Percentiles rank a stretch among this genome's conserved stretches.
phyloP scores from a whole-genome alignment of 1,139 yeast genomes.

The Kodamaea fungicola region DNA sequence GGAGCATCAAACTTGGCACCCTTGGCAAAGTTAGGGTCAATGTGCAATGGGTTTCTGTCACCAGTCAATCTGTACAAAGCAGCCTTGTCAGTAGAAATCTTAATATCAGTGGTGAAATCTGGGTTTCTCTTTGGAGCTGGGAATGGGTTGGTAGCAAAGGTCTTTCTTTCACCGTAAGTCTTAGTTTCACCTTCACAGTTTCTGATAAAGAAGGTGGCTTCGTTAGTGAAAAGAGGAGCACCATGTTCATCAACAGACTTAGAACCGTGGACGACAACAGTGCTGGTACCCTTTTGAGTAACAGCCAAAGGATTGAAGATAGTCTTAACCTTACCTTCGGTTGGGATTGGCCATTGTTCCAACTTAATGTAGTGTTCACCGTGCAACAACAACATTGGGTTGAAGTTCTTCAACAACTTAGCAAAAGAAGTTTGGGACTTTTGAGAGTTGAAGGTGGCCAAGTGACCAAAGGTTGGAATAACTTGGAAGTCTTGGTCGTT shows the following conservation, averaged over 20 bases:
- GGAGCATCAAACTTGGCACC: slow-evolving; percentile 87
- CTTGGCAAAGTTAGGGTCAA: slow-evolving; percentile 87
- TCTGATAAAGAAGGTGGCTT: slow-evolving; percentile 82
- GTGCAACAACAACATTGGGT: slow-evolving; percentile 84
- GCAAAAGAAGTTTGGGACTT: slow-evolving; percentile 52
- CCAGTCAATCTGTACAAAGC: slow-evolving; percentile 90
- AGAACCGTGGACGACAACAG: slow-evolving; percentile 73
- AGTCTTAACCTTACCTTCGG: slow-evolving; percentile 61
- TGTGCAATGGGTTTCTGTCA: slow-evolving; percentile 92
- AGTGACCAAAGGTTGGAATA: slow-evolving; percentile 89
- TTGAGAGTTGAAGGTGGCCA: slow-evolving; percentile 60
- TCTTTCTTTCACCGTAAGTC: slow-evolving; percentile 43
- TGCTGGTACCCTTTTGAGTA: slow-evolving; percentile 85
- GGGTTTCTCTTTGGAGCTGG: slow-evolving; percentile 64
- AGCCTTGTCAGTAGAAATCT: slow-evolving; percentile 75
- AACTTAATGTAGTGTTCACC: slow-evolving; percentile 93
- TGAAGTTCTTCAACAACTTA: slow-evolving; percentile 70
- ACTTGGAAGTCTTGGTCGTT: slow-evolving; percentile 76
- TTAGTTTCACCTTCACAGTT: slow-evolving; percentile 71
- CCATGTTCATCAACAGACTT: slow-evolving; percentile 69
- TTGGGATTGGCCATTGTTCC: slow-evolving; percentile 77
- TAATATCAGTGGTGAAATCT: slow-evolving; percentile 58
- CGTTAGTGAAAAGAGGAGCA: slow-evolving; percentile 71
- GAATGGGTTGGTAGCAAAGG: slow-evolving; percentile 64
- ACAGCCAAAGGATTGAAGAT: slow-evolving; percentile 67